Base-by-base conservation (phyloP, 257 asterid genomes). In the Eucommia ulmoides region DNA sequence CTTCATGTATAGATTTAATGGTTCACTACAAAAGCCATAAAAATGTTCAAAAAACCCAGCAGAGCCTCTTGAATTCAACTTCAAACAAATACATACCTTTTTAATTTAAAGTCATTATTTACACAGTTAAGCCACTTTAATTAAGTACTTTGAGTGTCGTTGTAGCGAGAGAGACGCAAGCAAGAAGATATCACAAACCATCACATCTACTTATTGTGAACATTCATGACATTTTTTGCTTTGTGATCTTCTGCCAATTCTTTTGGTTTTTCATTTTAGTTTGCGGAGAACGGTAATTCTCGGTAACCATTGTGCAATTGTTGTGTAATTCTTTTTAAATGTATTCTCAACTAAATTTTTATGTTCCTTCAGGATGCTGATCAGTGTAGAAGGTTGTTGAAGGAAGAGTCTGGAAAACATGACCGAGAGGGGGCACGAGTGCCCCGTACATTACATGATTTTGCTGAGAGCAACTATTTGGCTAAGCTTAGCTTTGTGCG, bases 381-480 rank as follows among this genome's bases (percentile, higher is more conserved):
- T 58, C 84, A 70, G 71, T 70, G 85, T 58, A 64, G 65, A 59
- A 69, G 68, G 63, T 26, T 79, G 35, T 61, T 86, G 71, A 77
- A 76, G 72, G 84, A 77, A 53, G 84, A 78, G 61, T 61, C 64
- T 48, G 72, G 66, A 44, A 69, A 76, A 26, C 71, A 64, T 25
- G 81, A 78, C 60, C 64, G 61, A 45, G 83, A 66, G 9, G 81
- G 79, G 52, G 45, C 82, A 24, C 71, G 85, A 26, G 72, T 81
- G 19, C 74, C 64, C 50, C 84, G 93, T 29, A 73, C 96, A 4
- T 51, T 83, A 25, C 98, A 91, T 74, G 98, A 86, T 72, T 83
- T 91, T 65, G 98, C 94, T 3, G 94, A 86, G 74, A 80, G 77
- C 77, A 86, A 81, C 70, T 91, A 91, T 61, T 68, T 86, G 74